Evolutionary conservation across 805 yeast genomes (phyloP).

Genomic region (Lachancea meyersii): DNA sequence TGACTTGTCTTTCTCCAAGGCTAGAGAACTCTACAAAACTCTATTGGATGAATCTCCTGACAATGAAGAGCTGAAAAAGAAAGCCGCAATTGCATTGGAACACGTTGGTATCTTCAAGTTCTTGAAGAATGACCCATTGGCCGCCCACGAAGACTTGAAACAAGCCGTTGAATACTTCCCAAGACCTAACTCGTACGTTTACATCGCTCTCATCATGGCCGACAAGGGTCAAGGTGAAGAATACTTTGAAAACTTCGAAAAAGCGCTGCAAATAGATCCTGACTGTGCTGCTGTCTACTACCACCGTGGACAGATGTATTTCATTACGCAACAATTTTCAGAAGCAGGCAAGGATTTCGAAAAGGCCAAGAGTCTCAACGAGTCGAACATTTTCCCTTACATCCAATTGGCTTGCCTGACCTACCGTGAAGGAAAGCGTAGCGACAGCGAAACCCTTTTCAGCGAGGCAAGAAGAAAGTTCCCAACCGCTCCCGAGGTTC

Average conservation of each 20-base stretch:
- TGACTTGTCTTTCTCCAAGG: constrained; percentile 45
- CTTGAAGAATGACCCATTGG: constrained; percentile 64
- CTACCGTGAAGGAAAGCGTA: constrained; percentile 58
- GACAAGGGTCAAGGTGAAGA: constrained; percentile 67
- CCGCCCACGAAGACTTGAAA: constrained; percentile 58
- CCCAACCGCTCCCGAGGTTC: constrained; percentile 86
- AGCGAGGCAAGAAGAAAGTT: constrained; percentile 63
- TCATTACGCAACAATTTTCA: constrained; percentile 66
- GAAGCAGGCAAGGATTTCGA: constrained; percentile 70
- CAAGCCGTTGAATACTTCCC: constrained; percentile 62
- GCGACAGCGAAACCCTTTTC: constrained; percentile 59
- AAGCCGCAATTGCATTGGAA: constrained; percentile 70
- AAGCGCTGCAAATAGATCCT: constrained; percentile 65
- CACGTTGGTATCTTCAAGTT: constrained; percentile 78
- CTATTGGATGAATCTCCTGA: constrained; percentile 23
- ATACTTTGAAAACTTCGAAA: constrained; percentile 65
- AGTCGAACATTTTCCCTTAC: constrained; percentile 72
- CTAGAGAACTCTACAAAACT: constrained; percentile 42
- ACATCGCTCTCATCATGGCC: constrained; percentile 75
- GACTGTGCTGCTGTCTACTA: constrained; percentile 77
- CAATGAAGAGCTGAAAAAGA: constrained; percentile 29
- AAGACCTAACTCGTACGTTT: constrained; percentile 74
- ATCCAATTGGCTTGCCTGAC: constrained; percentile 90
- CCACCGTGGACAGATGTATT: constrained; percentile 90
- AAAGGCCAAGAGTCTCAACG: constrained; percentile 68